A percentile compares a stretch with the other conserved stretches of the same genome.
Evolutionary conservation across 208 protist species (phyloP).

Genomic region (Acanthamoeba sp.): DNA sequence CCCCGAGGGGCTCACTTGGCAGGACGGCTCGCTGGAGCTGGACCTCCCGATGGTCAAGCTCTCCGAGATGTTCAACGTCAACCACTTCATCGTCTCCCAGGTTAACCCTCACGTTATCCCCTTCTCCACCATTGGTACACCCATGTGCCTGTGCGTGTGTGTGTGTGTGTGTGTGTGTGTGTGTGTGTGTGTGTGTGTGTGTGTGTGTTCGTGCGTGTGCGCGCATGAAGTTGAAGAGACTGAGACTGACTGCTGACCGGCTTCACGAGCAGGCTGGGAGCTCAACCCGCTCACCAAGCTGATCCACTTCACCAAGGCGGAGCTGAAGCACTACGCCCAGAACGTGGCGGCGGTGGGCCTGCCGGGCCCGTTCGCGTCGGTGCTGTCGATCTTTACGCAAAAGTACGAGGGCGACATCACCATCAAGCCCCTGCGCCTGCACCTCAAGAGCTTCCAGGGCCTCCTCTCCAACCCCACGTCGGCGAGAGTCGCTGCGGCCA

Average conservation of each 20-base stretch:
- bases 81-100: constrained; percentile 88
- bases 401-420: constrained; percentile 64
- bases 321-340: constrained; percentile 62
- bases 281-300: constrained; percentile 25
- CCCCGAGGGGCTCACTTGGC: constrained; percentile 31
- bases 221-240: no score
- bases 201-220: no score
- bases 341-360: constrained; percentile 11
- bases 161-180: no score
- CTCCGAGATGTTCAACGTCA: constrained; percentile 90
- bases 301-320: constrained; percentile 58
- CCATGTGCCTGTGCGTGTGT: background rate
- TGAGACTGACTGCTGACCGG: background rate
- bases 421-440: constrained; percentile 42
- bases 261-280: constrained; percentile 7
- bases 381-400: constrained; percentile 46
- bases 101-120: constrained; percentile 86
- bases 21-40: constrained; percentile 77
- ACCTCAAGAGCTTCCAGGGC: constrained; percentile 43
- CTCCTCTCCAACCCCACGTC: constrained; percentile 57
- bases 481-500: constrained; percentile 37
- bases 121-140: constrained; percentile 69
- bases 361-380: background rate
- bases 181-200: no score
- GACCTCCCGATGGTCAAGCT: constrained; percentile 88